phyloP scores from a whole-genome alignment of 2,329 filamentous ascomycete genomes.

The Ophiocordyceps sinensis region DNA sequence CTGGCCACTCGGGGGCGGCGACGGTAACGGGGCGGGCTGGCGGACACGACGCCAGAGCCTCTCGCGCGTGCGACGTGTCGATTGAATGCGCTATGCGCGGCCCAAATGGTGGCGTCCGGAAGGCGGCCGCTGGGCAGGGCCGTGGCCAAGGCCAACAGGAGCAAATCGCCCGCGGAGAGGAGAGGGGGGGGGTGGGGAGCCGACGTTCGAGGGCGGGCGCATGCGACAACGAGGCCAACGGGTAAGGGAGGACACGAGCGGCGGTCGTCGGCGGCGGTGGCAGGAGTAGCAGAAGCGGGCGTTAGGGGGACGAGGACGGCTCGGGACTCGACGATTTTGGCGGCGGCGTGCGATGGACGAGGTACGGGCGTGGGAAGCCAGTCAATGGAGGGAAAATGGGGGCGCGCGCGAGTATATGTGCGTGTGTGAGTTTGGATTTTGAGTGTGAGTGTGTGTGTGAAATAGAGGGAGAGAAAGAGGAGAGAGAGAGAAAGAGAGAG shows the following conservation, averaged over 20 bases:
- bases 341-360: too few species aligned
- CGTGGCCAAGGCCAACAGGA: background rate
- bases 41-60: background rate
- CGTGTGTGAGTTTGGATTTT: too few species aligned
- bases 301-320: background rate
- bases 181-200: too few species aligned
- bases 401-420: too few species aligned
- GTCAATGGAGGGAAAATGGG: too few species aligned
- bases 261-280: background rate
- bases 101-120: constrained; percentile 1
- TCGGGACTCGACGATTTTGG: too few species aligned
- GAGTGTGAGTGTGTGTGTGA: too few species aligned
- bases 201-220: too few species aligned
- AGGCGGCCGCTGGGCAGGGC: constrained; percentile 1
- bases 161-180: too few species aligned
- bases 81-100: constrained; percentile 1
- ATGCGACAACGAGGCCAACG: background rate
- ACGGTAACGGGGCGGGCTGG: background rate
- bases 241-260: background rate
- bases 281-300: background rate
- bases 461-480: too few species aligned
- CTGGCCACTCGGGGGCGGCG: background rate
- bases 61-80: background rate
- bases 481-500: too few species aligned
- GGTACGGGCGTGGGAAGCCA: too few species aligned